Evolutionary conservation across 257 asterid species (phyloP), one percentile per base, ranked within the genome.

Genomic region (Solanum pinnatisectum): DNA sequence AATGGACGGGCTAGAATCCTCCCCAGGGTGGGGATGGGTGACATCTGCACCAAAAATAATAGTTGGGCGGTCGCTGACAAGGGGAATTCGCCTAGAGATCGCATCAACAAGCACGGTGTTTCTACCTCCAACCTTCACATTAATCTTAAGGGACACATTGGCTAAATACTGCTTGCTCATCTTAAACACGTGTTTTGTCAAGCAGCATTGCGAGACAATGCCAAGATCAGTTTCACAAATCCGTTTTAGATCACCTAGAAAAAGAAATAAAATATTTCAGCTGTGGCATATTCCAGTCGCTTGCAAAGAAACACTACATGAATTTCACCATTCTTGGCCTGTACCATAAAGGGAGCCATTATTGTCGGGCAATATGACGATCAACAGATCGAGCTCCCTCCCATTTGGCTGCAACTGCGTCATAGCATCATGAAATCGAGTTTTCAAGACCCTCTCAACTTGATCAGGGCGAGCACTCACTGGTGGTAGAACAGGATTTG

Each of bases 1-100:
- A 91, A 97, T 97, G 5, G 99, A 97, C 16, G 99, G 99, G 87
- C 99, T 97, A 59, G 99, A 94, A 90, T 97, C 99, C 93, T 97
- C 99, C 27, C 99, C 99, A 83, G 98, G 99, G 84, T 96, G 98
- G 36, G 98, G 98, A 90, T 97, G 99, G 33, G 99, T 97, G 73
- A 97, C 99, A 90, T 97, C 99, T 87, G 99, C 99, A 86, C 99
- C 99, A 87, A 97, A 97, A 59, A 97, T 97, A 76, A 97, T 97
- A 18, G 99, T 97, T n/a, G 99, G 98, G 36, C 93, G 90, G 87
- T 97, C 98, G 83, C 98, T 96, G 73, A 97, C 99, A 18, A 95
- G 96, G 65, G 99, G 99, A 83, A 97, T 96, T 77, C 98, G 96
- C 77, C 98, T 91, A 13, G 96, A 91, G 35, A 96, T 84, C 5